Conservation (phyloP, 1,139 yeast species). For the Lodderomyces metapsilosis region DNA sequence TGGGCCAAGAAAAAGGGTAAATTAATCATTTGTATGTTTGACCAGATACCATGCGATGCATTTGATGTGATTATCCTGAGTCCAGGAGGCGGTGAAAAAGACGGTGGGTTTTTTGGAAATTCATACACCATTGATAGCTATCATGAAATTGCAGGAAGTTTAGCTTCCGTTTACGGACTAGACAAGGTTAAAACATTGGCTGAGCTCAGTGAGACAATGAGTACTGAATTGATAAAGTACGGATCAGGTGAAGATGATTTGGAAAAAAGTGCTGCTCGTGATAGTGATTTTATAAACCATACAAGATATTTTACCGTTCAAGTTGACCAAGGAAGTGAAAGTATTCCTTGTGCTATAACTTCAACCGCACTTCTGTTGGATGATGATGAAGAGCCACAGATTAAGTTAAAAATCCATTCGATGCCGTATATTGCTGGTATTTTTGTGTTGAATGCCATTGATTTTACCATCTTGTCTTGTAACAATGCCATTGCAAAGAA, state of each 20-base stretch:
- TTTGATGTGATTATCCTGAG: constrained; percentile 56
- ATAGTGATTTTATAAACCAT: constrained; percentile 51
- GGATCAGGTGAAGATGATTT: constrained; percentile 16
- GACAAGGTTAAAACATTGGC: constrained; percentile 20
- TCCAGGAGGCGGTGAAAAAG: constrained; percentile 15
- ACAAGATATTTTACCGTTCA: constrained; percentile 64
- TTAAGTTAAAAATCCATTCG: constrained; percentile 65
- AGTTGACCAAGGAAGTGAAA: constrained; percentile 35
- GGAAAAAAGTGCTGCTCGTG: constrained; percentile 23
- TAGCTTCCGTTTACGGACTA: constrained; percentile 26
- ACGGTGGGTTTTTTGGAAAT: neutral
- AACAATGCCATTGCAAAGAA: constrained; percentile 78
- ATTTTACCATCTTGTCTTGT: constrained; percentile 56
- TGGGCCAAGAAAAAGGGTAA: constrained; percentile 83
- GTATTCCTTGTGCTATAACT: constrained; percentile 70
- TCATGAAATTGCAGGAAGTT: constrained; percentile 42
- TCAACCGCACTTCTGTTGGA: constrained; percentile 51
- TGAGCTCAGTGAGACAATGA: constrained; percentile 34
- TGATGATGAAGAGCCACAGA: constrained; percentile 36
- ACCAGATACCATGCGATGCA: constrained; percentile 82
- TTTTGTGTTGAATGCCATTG: constrained; percentile 58
- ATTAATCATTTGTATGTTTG: constrained; percentile 78
- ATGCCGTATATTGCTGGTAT: constrained; percentile 88
- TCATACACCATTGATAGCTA: constrained; percentile 33
- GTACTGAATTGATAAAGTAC: constrained; percentile 20